These are phyloP conservation scores for Rhodotorula glutinis DNA, from an alignment of 1,284 basidiomycete species.

Conservation along the genomic window DNA sequence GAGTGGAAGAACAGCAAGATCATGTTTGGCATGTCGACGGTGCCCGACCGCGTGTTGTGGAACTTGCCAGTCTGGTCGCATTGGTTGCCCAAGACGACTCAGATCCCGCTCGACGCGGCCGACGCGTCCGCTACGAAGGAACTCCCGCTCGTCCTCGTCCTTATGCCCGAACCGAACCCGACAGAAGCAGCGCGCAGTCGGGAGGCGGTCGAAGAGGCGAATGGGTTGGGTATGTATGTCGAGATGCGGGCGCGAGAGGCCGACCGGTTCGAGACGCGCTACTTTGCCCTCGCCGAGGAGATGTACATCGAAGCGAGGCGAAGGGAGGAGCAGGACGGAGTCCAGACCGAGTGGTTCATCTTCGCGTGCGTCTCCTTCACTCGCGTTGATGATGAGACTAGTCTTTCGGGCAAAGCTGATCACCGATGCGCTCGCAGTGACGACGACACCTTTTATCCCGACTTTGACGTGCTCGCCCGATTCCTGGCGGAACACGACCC, in stretches of 20 bases:
- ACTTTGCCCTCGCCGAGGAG: conserved; percentile 40
- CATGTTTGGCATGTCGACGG: conserved; percentile 44
- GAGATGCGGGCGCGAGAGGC: conserved; percentile 31
- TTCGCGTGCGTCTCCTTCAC: conserved; percentile 35
- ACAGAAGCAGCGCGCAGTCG: conserved; percentile 34
- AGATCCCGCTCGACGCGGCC: conserved; percentile 17
- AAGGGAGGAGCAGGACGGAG: conserved; percentile 24
- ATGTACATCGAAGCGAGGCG: conserved; percentile 36
- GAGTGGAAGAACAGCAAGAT: conserved; percentile 27
- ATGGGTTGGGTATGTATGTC: conserved; percentile 37
- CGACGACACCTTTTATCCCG: conserved; percentile 44
- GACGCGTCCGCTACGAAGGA: background rate
- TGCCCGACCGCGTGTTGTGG: conserved; percentile 39
- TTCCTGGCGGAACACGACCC: conserved; percentile 30
- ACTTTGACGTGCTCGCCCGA: conserved; percentile 35
- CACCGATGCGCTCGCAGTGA: conserved; percentile 24
- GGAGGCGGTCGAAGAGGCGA: conserved; percentile 40
- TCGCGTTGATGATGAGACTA: too few relatives aligned
- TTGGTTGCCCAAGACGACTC: conserved; percentile 33
- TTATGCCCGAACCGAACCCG: conserved; percentile 38
- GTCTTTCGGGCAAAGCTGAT: background rate
- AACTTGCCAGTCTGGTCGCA: conserved; percentile 42
- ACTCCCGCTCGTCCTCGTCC: conserved; percentile 33
- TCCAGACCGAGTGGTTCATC: conserved; percentile 41
- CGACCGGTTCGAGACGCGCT: conserved; percentile 41